Evolutionary conservation across 306 rosid genomes (phyloP).

Genomic region (Abrus precatorius): DNA sequence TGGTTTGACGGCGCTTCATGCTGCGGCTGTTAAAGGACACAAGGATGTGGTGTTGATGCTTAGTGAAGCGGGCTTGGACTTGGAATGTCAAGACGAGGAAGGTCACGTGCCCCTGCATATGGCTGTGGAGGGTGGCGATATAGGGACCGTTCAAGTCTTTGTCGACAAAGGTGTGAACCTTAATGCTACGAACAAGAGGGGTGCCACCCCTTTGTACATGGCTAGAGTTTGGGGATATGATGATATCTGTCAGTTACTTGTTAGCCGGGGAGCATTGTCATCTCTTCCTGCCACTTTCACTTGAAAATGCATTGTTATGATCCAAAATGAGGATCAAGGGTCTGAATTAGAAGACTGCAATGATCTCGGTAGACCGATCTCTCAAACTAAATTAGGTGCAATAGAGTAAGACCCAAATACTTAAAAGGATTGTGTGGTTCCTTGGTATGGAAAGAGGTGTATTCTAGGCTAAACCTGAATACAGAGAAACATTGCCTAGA

Average conservation of each 20-base stretch:
- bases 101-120: constrained; percentile 81
- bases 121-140: constrained; percentile 70
- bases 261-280: constrained; percentile 57
- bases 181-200: constrained; percentile 55
- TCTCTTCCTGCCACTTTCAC: constrained; percentile 15
- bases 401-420: too few relatives aligned
- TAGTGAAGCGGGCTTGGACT: constrained; percentile 55
- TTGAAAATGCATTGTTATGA: constrained; percentile 27
- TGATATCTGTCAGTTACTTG: constrained; percentile 62
- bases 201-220: constrained; percentile 72
- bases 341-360: too few relatives aligned
- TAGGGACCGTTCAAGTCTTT: constrained; percentile 60
- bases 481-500: too few relatives aligned
- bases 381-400: too few relatives aligned
- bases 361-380: too few relatives aligned
- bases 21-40: constrained; percentile 81
- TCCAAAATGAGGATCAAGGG: too few relatives aligned
- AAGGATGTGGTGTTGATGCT: constrained; percentile 63
- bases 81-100: constrained; percentile 71
- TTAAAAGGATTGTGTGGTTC: too few relatives aligned
- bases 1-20: constrained; percentile 82
- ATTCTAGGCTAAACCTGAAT: too few relatives aligned
- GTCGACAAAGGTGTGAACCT: constrained; percentile 65
- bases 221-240: constrained; percentile 69
- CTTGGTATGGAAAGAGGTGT: too few relatives aligned